Base-by-base conservation (phyloP, 257 asterid species). In the Eustoma russellianum region DNA sequence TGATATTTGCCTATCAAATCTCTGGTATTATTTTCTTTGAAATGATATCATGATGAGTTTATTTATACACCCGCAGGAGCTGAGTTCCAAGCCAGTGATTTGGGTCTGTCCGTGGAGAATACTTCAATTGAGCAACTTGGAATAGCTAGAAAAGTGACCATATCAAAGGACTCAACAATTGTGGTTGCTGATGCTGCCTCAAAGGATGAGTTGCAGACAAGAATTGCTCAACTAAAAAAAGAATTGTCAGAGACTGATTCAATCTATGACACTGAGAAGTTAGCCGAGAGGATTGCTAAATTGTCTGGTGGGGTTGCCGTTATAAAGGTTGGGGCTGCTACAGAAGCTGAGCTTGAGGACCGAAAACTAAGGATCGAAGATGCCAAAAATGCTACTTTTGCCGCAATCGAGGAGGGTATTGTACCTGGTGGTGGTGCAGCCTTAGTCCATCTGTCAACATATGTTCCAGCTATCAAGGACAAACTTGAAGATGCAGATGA, bases 371-470 rank as follows among this genome's bases (percentile, higher is more conserved):
- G 97, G 15, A 76, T 92, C 54, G 99, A 92, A 72, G 99, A 92
- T 74, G 99, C 99, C 50, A 92, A 88, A 62, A 92, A 92, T 69
- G 99, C 97, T 2, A 92, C 99, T 6, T 92, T 92, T 72, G 99
- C 97, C 64, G 99, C 97, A 47, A 92, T 92, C 49, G 99, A 92
- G 77, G 99, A 92, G 76, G 99, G 99, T 44, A 88, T 92, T 49
- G 97, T 92, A 35, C 99, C 99, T 1, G 99, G 99, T 46, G 99
- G 97, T 24, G 97, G 99, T 30, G 99, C 99, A 17, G 97, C 99
- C 1, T 71, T 83, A 6, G 99, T 85, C 57, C 99, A 92, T 70
- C 79, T 92, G 35, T 85, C 97, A 0, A 65, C 76, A 16, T 61
- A 0, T 33, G 91, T 92, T 53, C 94, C 99, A 38, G 77, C 86